Evolutionary conservation across 805 yeast species (phyloP).

Genomic region (Brettanomyces anomalus): DNA sequence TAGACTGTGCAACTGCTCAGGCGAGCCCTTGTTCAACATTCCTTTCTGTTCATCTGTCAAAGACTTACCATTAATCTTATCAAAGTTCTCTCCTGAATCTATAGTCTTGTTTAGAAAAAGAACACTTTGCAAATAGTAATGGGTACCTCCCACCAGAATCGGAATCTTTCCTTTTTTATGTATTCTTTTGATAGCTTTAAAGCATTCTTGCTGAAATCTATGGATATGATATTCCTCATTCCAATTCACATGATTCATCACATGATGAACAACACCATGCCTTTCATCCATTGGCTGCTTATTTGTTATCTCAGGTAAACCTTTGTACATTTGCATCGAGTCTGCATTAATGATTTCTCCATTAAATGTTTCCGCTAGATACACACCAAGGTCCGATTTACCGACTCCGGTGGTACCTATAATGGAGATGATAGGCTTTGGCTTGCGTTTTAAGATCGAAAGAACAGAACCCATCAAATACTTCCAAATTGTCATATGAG

Average conservation of each 20-base stretch:
- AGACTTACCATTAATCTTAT: slow-evolving; percentile 4
- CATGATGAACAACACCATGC: slow-evolving; percentile 70
- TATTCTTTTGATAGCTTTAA: slow-evolving; percentile 51
- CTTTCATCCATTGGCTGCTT: slow-evolving; percentile 83
- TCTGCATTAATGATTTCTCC: slow-evolving; percentile 96
- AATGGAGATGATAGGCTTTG: slow-evolving; percentile 20
- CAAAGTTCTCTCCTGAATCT: slow-evolving; percentile 10
- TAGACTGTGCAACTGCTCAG: slow-evolving; percentile 37
- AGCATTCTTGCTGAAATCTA: slow-evolving; percentile 68
- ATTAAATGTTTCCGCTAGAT: slow-evolving; percentile 62
- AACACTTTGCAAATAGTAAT: slow-evolving; percentile 78
- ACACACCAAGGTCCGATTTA: slow-evolving; percentile 77
- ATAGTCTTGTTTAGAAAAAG: slow-evolving; percentile 64
- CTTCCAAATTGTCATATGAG: background rate
- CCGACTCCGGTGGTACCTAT: slow-evolving; percentile 95
- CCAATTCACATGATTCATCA: slow-evolving; percentile 81
- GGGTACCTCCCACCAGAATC: slow-evolving; percentile 92
- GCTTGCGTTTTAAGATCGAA: background rate
- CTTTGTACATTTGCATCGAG: slow-evolving; percentile 89
- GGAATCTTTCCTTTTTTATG: slow-evolving; percentile 66
- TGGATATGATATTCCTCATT: slow-evolving; percentile 73
- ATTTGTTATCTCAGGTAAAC: slow-evolving; percentile 71
- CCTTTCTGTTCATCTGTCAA: slow-evolving; percentile 25
- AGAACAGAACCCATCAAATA: background rate
- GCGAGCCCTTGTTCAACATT: slow-evolving; percentile 50